phyloP scores from a whole-genome alignment of 306 rosid species.

The Casuarina cunninghamiana region DNA sequence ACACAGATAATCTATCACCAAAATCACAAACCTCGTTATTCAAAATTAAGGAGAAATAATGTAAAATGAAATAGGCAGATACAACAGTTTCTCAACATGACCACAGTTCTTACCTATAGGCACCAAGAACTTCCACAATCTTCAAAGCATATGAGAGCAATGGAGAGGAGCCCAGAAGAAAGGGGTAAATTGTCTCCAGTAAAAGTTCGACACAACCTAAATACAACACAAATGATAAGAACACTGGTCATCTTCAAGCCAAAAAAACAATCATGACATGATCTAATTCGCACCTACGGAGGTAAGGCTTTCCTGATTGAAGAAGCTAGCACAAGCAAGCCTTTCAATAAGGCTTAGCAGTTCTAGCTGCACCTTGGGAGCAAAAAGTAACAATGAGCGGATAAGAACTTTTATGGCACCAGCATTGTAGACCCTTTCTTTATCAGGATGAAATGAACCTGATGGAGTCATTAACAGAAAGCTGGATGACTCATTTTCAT shows the following conservation, averaged over 20 bases:
- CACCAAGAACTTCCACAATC: constrained; percentile 93
- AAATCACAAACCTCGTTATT: constrained; percentile 30
- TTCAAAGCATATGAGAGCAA: constrained; percentile 77
- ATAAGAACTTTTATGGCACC: constrained; percentile 82
- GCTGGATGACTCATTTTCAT: constrained; percentile 49
- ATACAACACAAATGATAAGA: constrained; percentile 23
- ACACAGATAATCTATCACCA: constrained; percentile 74
- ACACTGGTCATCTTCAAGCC: constrained; percentile 18
- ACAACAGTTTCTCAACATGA: constrained; percentile 22
- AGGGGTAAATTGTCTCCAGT: constrained; percentile 87
- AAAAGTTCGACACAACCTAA: constrained; percentile 94
- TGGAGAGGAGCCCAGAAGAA: constrained; percentile 83
- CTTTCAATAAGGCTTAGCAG: constrained; percentile 71
- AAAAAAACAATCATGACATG: constrained; percentile 17
- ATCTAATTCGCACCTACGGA: constrained; percentile 66
- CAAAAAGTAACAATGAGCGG: constrained; percentile 71
- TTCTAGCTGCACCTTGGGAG: constrained; percentile 89
- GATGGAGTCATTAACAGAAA: constrained; percentile 66
- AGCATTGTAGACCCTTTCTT: constrained; percentile 83
- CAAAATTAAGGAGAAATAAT: constrained; percentile 14
- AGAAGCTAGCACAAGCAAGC: constrained; percentile 80
- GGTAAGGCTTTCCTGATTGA: constrained; percentile 90
- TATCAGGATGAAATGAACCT: constrained; percentile 72
- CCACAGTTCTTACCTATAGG: constrained; percentile 68
- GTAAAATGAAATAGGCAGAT: constrained; percentile 21